phyloP scores from a whole-genome alignment of 306 rosid species.

The Phaseolus lunatus region DNA sequence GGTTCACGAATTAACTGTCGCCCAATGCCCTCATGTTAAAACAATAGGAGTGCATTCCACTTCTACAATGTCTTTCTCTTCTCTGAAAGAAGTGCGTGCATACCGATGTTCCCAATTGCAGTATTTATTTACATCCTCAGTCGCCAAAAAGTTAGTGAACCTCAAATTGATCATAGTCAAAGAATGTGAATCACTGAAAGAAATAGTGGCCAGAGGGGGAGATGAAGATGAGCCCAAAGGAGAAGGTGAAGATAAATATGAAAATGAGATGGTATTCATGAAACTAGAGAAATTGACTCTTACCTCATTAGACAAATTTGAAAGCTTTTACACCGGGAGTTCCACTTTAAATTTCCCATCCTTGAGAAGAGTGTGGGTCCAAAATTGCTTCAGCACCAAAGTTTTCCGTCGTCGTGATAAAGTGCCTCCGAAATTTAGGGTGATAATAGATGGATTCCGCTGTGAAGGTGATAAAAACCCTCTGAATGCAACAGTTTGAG shows the following conservation, averaged over 20 bases:
- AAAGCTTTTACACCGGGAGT: constrained; percentile 40
- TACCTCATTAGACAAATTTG: not conserved
- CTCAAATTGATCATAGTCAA: not conserved
- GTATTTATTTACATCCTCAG: not conserved
- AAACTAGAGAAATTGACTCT: not conserved
- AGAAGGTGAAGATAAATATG: not conserved
- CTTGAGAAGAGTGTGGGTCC: not conserved
- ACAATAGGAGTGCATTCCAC: no score
- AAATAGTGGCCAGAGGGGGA: not conserved
- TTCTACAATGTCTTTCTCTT: not conserved
- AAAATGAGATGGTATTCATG: not conserved
- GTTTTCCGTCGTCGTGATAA: not conserved
- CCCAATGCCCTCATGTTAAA: not conserved
- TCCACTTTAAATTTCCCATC: constrained; percentile 25
- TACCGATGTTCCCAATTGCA: not conserved
- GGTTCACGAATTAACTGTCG: not conserved
- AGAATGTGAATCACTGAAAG: not conserved
- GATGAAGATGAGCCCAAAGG: not conserved
- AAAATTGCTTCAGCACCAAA: not conserved
- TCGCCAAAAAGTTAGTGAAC: not conserved
- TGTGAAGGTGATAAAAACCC: not conserved
- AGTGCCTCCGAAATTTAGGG: not conserved
- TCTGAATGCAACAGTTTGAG: not conserved
- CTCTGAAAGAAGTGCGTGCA: not conserved
- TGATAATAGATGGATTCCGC: not conserved